These are phyloP conservation scores for Scutellaria galericulata DNA, from an alignment of 257 asterid species.

Conservation along the genomic window DNA sequence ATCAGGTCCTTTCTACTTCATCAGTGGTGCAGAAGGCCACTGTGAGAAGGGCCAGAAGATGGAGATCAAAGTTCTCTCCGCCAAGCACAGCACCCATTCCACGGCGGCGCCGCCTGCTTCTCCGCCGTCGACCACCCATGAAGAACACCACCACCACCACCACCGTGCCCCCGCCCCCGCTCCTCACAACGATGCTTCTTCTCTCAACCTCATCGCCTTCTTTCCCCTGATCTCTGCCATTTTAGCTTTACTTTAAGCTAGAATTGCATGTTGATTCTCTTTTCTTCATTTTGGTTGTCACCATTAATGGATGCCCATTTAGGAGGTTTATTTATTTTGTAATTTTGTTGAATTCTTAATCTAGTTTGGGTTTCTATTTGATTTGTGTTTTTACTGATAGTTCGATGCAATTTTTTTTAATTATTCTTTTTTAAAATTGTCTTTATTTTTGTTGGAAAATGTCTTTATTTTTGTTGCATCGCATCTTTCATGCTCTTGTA, in stretches of 20 bases:
- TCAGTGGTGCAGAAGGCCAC: conserved; percentile 72
- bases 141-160: background rate
- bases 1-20: conserved; percentile 62
- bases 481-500: background rate
- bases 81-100: conserved; percentile 28
- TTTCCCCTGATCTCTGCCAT: background rate
- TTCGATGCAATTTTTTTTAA: background rate
- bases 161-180: conserved; percentile 46
- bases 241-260: conserved; percentile 32
- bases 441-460: background rate
- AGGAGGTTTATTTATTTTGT: background rate
- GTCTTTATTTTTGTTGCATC: background rate
- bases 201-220: conserved; percentile 17
- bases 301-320: background rate
- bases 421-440: background rate
- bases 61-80: conserved; percentile 49
- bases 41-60: conserved; percentile 66
- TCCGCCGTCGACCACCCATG: background rate
- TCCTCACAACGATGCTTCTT: conserved; percentile 33
- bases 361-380: background rate
- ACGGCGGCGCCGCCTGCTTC: conserved; percentile 42
- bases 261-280: conserved; percentile 2
- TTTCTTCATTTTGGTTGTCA: background rate
- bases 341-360: background rate
- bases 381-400: background rate